phyloP scores from a whole-genome alignment of 768 basidiomycete species.

The Leccinum longicurvipes region DNA sequence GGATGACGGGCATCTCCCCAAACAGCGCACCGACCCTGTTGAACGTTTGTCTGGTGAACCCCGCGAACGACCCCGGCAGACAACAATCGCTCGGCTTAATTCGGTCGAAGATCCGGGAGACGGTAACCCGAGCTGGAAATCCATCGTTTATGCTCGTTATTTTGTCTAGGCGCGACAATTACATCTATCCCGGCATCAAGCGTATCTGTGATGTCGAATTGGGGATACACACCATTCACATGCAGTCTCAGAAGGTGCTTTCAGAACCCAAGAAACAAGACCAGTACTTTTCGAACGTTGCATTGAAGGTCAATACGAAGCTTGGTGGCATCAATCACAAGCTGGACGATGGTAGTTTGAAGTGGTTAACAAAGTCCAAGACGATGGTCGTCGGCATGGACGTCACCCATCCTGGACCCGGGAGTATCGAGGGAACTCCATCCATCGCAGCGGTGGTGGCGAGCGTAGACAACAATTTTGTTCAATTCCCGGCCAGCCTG shows the following conservation, averaged over 20 bases:
- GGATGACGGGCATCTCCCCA: conserved; percentile 59
- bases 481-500: conserved; percentile 76
- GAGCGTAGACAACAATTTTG: conserved; percentile 64
- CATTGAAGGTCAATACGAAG: conserved; percentile 80
- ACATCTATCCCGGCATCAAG: conserved; percentile 81
- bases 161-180: conserved; percentile 64
- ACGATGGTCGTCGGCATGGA: conserved; percentile 89
- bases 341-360: conserved; percentile 54
- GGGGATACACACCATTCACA: conserved; percentile 75
- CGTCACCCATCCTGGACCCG: conserved; percentile 76
- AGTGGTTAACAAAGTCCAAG: conserved; percentile 60
- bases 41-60: conserved; percentile 18
- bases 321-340: conserved; percentile 80
- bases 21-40: conserved; percentile 35
- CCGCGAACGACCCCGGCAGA: conserved; percentile 34
- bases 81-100: conserved; percentile 39
- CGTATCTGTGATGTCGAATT: conserved; percentile 67
- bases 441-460: conserved; percentile 84
- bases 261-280: conserved; percentile 55
- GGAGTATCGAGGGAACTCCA: conserved; percentile 65
- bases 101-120: conserved; percentile 36
- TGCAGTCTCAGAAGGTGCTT: conserved; percentile 62
- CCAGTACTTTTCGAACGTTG: conserved; percentile 81
- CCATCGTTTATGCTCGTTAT: conserved; percentile 71
- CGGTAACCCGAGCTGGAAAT: conserved; percentile 29